Base-by-base conservation (phyloP, 2,329 filamentous ascomycete species). In the Penicillium sp. region DNA sequence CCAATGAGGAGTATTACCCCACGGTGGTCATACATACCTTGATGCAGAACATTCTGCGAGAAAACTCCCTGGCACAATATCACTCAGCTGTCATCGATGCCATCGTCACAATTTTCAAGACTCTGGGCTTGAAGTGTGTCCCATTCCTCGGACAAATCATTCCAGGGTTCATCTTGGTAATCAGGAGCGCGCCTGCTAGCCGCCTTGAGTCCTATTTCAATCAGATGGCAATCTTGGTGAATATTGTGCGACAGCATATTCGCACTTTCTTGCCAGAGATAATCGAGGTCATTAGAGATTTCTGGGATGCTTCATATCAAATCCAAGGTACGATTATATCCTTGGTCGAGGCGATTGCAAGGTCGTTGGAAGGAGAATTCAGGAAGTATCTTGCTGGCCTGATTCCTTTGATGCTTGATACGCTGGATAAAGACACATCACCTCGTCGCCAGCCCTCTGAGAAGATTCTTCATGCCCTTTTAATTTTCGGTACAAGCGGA, bases 51-150 rank as follows among this genome's bases (percentile, higher is more conserved):
- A 92, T 99, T 62, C 77, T 99, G 35, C 95, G 93, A 67, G 94
- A 99, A 65, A 86, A 87, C 26, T 97, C 94, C 0, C 80, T 99
- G 5, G 85, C 88, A 12, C 90, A 95, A 67, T 93, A 96, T 66
- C 95, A 99, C 68, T 93, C 91, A 4, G 86, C 88, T 11, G 93
- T 97, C 14, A 94, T 99, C 49, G 94, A 97, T 72, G 94, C 94
- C 5, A 95, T 99, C 66, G 97, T 99, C 87, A 96, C 91, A 65
- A 99, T 99, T 56, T 99, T 99, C 76, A 90, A 94, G 65, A 99
- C 95, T 0, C 82, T 99, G 58, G 94, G 94, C 2, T 78, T 99
- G 65, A 96, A 97, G 71, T 99, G 94, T 71, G 93, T 99, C 9
- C 89, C 91, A 0, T 99, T 97, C 73, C 84, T 99, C 1, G 89